These are phyloP conservation scores for Cladosporium oxysporum DNA, from an alignment of 2,329 filamentous ascomycete species.

Conservation along the genomic window DNA sequence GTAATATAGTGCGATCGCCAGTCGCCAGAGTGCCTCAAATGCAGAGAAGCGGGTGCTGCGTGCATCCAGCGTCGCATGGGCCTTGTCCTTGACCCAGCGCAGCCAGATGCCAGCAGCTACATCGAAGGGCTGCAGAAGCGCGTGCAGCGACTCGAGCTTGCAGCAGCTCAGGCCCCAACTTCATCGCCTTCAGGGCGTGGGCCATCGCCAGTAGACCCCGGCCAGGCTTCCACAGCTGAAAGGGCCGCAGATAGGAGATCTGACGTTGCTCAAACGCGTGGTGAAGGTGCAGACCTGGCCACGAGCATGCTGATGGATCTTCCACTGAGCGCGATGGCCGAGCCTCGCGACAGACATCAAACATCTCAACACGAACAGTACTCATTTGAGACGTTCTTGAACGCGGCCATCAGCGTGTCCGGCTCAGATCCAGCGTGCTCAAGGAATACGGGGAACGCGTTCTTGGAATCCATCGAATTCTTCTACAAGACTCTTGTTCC, in stretches of 20 bases:
- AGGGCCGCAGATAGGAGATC: not conserved
- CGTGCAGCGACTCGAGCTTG: constrained; percentile 5
- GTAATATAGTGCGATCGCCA: not conserved
- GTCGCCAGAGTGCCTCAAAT: constrained; percentile 6
- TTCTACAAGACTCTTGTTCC: constrained; percentile 7
- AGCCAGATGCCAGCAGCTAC: constrained; percentile 11
- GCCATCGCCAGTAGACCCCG: not conserved
- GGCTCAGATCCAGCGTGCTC: not conserved
- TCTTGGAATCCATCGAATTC: not conserved
- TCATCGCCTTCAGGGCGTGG: not conserved
- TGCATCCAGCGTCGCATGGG: constrained; percentile 16
- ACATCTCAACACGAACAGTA: constrained; percentile 12
- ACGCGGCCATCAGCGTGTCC: constrained; percentile 3
- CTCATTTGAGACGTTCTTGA: constrained; percentile 14
- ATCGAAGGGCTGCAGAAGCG: constrained; percentile 9
- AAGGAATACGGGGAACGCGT: not conserved
- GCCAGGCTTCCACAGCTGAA: not conserved
- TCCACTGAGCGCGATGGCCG: constrained; percentile 13
- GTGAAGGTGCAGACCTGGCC: not conserved
- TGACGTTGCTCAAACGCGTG: not conserved
- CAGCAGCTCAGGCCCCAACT: not conserved
- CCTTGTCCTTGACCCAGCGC: constrained; percentile 2
- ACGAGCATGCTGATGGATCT: constrained; percentile 4
- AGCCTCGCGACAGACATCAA: constrained; percentile 8
- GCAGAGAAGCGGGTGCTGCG: constrained; percentile 3